Percentiles rank a stretch among this genome's conserved stretches.
These are phyloP conservation scores for Tolypocladium inflatum DNA, from an alignment of 2,329 filamentous ascomycete species.

Conservation along the genomic window DNA sequence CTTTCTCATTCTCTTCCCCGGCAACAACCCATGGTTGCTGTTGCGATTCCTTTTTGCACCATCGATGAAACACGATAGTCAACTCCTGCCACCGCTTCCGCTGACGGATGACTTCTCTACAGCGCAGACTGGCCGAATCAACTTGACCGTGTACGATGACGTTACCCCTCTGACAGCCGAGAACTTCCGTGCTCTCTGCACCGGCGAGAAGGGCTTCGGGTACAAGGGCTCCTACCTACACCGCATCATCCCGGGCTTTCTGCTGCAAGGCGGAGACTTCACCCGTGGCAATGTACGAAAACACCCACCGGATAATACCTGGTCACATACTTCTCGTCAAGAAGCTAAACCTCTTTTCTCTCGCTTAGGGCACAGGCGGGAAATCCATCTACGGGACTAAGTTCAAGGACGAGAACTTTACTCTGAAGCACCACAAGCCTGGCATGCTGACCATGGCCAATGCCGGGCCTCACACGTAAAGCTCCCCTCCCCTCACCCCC, in stretches of 20 bases:
- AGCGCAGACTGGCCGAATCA: slow-evolving; percentile 73
- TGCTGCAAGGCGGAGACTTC: slow-evolving; percentile 95
- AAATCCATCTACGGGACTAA: slow-evolving; percentile 94
- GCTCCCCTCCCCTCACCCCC: background rate
- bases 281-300: slow-evolving; percentile 76
- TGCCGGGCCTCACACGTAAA: slow-evolving; percentile 84
- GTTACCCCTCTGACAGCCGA: slow-evolving; percentile 78
- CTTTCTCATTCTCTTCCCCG: background rate
- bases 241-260: slow-evolving; percentile 86
- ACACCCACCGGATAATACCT: background rate
- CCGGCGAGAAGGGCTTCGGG: slow-evolving; percentile 68
- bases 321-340: too few species aligned
- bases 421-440: slow-evolving; percentile 59
- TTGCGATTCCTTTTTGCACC: too few species aligned
- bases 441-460: slow-evolving; percentile 92
- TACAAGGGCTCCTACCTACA: slow-evolving; percentile 82
- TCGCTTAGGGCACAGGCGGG: slow-evolving; percentile 69
- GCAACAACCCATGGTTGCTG: too few species aligned
- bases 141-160: slow-evolving; percentile 79
- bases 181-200: slow-evolving; percentile 83
- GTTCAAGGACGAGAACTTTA: slow-evolving; percentile 91
- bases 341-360: slow-evolving; percentile 4
- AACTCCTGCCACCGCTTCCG: too few species aligned
- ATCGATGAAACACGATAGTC: too few species aligned
- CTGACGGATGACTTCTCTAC: slow-evolving; percentile 1